These are phyloP conservation scores for Fusarium coicis DNA, from an alignment of 2,329 filamentous ascomycete species.

Conservation along the genomic window DNA sequence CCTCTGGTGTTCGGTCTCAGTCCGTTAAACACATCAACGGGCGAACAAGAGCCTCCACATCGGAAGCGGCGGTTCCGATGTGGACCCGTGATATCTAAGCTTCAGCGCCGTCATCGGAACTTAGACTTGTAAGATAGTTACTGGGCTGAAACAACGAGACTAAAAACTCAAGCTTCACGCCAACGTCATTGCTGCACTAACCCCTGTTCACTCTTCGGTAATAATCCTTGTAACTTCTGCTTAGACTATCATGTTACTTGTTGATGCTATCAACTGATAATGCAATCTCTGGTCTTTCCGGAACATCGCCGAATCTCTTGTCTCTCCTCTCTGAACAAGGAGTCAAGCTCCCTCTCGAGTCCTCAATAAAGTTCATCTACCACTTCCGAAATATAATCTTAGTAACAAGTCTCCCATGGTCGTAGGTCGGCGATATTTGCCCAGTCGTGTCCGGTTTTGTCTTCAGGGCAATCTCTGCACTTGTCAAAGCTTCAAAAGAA, in stretches of 20 bases:
- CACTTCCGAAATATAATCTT: constrained; percentile 49
- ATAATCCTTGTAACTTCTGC: constrained; percentile 31
- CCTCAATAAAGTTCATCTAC: constrained; percentile 51
- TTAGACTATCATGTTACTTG: constrained; percentile 28
- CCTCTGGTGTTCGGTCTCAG: not conserved
- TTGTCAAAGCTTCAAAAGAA: constrained; percentile 11
- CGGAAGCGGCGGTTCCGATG: constrained; percentile 37
- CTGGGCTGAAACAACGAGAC: constrained; percentile 31
- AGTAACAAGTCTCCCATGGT: constrained; percentile 24
- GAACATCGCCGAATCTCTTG: constrained; percentile 17
- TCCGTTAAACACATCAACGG: not conserved
- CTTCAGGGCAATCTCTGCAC: not conserved
- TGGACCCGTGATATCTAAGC: constrained; percentile 1
- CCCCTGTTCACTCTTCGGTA: constrained; percentile 32
- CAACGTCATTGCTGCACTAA: constrained; percentile 32
- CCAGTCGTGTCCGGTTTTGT: constrained; percentile 3
- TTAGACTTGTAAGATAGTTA: not conserved
- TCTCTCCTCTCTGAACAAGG: constrained; percentile 1
- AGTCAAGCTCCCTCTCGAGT: not conserved
- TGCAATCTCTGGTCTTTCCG: constrained; percentile 23
- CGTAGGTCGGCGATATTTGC: constrained; percentile 11
- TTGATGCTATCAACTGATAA: constrained; percentile 33
- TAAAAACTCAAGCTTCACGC: constrained; percentile 29
- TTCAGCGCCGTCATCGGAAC: constrained; percentile 39
- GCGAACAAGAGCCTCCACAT: not conserved